Conservation (phyloP, 192 early-diverging fungal species). For the Coemansia sp. region DNA sequence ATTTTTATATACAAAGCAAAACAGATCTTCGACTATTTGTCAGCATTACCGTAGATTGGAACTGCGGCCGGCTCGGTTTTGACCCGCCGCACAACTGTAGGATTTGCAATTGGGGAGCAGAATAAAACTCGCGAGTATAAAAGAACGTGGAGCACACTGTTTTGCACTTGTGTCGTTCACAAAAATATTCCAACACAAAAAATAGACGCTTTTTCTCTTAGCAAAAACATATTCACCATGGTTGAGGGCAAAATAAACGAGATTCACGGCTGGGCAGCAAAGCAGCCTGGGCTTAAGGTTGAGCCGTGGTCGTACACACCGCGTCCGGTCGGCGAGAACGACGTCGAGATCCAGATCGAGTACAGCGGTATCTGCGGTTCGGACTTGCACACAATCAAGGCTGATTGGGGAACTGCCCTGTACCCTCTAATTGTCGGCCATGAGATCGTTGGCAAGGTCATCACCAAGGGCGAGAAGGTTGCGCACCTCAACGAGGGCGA, state of each 20-base stretch:
- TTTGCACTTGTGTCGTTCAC: not conserved
- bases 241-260: conserved; percentile 43
- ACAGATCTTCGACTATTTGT: not conserved
- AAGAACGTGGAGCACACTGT: not conserved
- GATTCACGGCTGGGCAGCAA: conserved; percentile 51
- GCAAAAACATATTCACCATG: conserved; percentile 7
- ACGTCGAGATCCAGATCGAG: conserved; percentile 71
- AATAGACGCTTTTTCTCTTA: not conserved
- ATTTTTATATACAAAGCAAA: not conserved
- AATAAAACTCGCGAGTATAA: not conserved
- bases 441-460: conserved; percentile 65
- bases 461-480: conserved; percentile 58
- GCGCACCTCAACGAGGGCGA: conserved; percentile 58
- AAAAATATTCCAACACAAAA: not conserved
- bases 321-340: conserved; percentile 57
- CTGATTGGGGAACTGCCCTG: conserved; percentile 55
- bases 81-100: not conserved
- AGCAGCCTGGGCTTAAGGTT: conserved; percentile 24
- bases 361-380: conserved; percentile 76
- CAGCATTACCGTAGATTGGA: not conserved
- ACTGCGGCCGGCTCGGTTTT: not conserved
- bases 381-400: conserved; percentile 68
- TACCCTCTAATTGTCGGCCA: conserved; percentile 61
- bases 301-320: conserved; percentile 57
- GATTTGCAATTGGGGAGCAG: not conserved